Evolutionary conservation across 768 basidiomycete genomes (phyloP), one percentile per base, ranked within the genome.

Genomic region (Wakefieldia striispora): DNA sequence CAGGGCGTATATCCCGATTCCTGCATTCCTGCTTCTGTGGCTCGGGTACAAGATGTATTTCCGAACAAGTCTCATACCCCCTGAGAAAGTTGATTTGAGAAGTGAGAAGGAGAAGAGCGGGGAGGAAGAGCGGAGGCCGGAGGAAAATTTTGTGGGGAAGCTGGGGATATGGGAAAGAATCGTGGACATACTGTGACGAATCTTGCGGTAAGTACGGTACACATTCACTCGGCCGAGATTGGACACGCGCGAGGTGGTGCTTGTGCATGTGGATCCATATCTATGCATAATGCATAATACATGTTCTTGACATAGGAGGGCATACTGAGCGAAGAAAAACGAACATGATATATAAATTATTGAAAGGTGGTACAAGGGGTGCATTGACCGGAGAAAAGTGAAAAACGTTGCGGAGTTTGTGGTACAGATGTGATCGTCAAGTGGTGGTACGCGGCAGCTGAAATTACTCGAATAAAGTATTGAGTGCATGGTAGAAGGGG

Each of bases 31-130:
- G 19, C 17, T 69, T 43, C 66, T 73, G 55, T 74, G 68, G 63
- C 40, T 54, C 2, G 70, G 69, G 2, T 70, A 70, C 57, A 73
- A 70, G 54, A 11, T 74, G 11, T 62, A 63, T 43, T 70, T 67
- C 57, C 54, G 67, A 26, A 72, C 70, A 5, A 54, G 52, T 35
- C 53, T 68, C 11, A 69, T 75, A 51, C 73, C 74, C 1, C 58
- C 71, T 1, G 67, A 70, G n/a, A 70, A 79, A 43, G 78, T 86
- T 21, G 84, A 86, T 55, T 71, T 86, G n/a, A 61, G 80, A 31
- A 78, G 79, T 14, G 51, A 81, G 82, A 39, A 33, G 16, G 14
- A 33, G 33, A 33, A 29, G 10, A 12, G 33, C 33, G 33, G 33
- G 14, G 84, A 83, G 58, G 84, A 88, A 63, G 70, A 75, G 55